phyloP scores from a whole-genome alignment of 129 eudicot genomes.

The sunflower (Helianthus annuus) region DNA sequence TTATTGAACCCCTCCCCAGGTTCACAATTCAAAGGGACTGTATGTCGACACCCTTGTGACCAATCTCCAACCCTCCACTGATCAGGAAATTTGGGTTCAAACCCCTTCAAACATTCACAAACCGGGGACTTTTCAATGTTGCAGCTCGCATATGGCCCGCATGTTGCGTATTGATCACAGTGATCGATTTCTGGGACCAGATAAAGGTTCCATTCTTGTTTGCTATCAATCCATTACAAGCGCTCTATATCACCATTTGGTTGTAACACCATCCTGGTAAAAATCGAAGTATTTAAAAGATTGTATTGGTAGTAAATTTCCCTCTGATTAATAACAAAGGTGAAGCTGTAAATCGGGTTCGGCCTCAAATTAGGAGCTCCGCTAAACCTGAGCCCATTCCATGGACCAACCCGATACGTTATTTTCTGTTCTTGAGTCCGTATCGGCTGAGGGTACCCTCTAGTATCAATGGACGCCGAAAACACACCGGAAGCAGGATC shows the following conservation, averaged over 20 bases:
- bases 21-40: slow-evolving; percentile 27
- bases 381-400: slow-evolving; percentile 29
- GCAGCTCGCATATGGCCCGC: slow-evolving; percentile 45
- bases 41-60: slow-evolving; percentile 48
- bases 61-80: slow-evolving; percentile 42
- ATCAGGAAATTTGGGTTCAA: slow-evolving; percentile 33
- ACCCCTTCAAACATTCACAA: slow-evolving; percentile 47
- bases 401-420: slow-evolving; percentile 32
- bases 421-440: background rate
- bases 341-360: slow-evolving; percentile 16
- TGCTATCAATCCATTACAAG: slow-evolving; percentile 22
- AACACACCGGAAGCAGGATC: slow-evolving; percentile 24
- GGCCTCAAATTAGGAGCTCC: slow-evolving; percentile 23
- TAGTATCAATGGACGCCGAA: slow-evolving; percentile 13
- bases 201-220: slow-evolving; percentile 23
- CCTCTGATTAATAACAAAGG: slow-evolving; percentile 11
- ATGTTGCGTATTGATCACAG: slow-evolving; percentile 38
- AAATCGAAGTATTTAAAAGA: slow-evolving; percentile 5
- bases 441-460: slow-evolving; percentile 27
- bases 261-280: slow-evolving; percentile 19
- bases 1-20: slow-evolving; percentile 40
- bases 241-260: slow-evolving; percentile 22
- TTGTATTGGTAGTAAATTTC: slow-evolving; percentile 28
- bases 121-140: slow-evolving; percentile 21
- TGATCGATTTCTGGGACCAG: slow-evolving; percentile 1